A percentile compares a stretch with the other conserved stretches of the same genome.
phyloP scores from a whole-genome alignment of 805 yeast species.

The Hanseniaspora valbyensis region DNA sequence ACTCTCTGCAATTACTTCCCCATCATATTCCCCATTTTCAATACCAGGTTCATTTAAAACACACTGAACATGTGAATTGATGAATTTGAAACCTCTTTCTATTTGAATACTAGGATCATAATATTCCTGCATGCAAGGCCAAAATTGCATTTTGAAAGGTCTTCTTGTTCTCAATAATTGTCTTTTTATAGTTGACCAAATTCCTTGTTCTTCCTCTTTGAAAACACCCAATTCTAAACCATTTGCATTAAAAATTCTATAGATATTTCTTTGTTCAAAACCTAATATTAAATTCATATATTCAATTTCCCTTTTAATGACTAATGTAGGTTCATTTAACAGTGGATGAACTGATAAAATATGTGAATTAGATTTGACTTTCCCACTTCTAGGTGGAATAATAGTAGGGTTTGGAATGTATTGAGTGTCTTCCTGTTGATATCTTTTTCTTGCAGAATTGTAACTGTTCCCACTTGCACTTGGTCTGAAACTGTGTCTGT shows the following conservation, averaged over 20 bases:
- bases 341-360: conserved; percentile 4
- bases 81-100: conserved; percentile 47
- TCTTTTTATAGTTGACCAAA: conserved; percentile 52
- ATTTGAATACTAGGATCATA: conserved; percentile 3
- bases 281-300: conserved; percentile 79
- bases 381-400: background rate
- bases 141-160: conserved; percentile 67
- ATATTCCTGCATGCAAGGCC: conserved; percentile 32
- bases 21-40: conserved; percentile 34
- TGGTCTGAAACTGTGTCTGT: conserved; percentile 6
- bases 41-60: conserved; percentile 18
- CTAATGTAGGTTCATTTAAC: conserved; percentile 68
- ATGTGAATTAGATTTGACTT: background rate
- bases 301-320: conserved; percentile 80
- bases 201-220: conserved; percentile 61
- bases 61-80: conserved; percentile 78
- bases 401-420: conserved; percentile 7
- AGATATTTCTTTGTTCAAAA: conserved; percentile 81
- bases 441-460: background rate
- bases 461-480: background rate
- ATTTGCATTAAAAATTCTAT: conserved; percentile 56
- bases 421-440: background rate
- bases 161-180: conserved; percentile 78
- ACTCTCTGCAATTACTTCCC: conserved; percentile 62
- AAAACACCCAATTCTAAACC: conserved; percentile 74